Evolutionary conservation across 352 stramenopile genomes (phyloP).

Genomic region (Pythium utonaiense): DNA sequence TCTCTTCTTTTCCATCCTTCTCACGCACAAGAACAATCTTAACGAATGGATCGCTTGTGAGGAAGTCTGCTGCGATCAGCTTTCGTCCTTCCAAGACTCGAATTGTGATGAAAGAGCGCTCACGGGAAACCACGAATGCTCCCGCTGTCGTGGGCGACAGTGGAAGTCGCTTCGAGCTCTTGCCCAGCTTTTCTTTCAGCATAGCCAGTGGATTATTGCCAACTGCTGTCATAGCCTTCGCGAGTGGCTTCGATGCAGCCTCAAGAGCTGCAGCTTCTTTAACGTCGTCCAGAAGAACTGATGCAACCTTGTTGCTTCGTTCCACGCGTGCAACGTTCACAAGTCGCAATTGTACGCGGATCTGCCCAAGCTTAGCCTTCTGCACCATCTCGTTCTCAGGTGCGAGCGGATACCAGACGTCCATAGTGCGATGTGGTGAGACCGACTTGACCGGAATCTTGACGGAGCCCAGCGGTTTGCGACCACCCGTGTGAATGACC

Average conservation of each 20-base stretch:
- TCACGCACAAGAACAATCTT: conserved; percentile 47
- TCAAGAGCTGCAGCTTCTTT: conserved; percentile 20
- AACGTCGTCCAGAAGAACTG: conserved; percentile 29
- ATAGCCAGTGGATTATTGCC: conserved; percentile 12
- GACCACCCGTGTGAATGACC: conserved; percentile 32
- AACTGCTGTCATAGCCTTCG: neutral
- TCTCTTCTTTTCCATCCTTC: conserved; percentile 43
- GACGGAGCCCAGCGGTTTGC: conserved; percentile 53
- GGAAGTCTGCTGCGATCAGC: conserved; percentile 39
- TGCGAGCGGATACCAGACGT: conserved; percentile 61
- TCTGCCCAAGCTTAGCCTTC: conserved; percentile 50
- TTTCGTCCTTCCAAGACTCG: conserved; percentile 55
- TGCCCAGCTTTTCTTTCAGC: conserved; percentile 11
- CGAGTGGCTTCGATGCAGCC: conserved; percentile 2
- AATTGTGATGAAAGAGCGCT: conserved; percentile 60
- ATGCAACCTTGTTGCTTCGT: conserved; percentile 34
- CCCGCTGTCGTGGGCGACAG: conserved; percentile 15
- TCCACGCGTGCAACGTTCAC: conserved; percentile 29
- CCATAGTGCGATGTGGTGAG: conserved; percentile 49
- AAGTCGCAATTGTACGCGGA: conserved; percentile 51
- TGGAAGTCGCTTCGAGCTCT: neutral
- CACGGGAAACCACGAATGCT: conserved; percentile 20
- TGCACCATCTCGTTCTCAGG: conserved; percentile 69
- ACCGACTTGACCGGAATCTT: conserved; percentile 67
- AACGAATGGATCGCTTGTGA: conserved; percentile 61